Conservation (phyloP, 192 early-diverging fungal species). For the Rhizoclosmatium globosum region DNA sequence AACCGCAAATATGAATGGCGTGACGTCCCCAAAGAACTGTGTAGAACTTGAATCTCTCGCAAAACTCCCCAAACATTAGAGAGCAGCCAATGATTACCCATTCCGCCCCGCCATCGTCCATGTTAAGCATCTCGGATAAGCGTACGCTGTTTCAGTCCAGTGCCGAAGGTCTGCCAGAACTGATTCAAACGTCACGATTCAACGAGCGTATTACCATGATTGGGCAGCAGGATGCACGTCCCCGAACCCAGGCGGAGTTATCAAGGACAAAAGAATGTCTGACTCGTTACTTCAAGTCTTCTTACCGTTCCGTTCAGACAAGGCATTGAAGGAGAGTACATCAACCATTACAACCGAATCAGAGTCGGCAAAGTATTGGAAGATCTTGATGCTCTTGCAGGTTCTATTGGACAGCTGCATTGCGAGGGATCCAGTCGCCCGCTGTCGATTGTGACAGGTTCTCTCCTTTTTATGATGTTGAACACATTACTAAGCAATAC, state of each 20-base stretch:
- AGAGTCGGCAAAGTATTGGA: conserved; percentile 85
- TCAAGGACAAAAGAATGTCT: conserved; percentile 13
- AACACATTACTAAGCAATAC: background rate
- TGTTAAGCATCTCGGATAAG: background rate
- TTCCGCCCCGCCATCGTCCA: background rate
- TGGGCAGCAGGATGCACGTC: background rate
- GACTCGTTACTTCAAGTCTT: conserved; percentile 75
- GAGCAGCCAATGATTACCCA: background rate
- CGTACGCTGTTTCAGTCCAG: background rate
- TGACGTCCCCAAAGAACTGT: no score
- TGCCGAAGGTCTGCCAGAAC: background rate
- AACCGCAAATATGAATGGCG: no score
- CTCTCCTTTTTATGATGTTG: background rate
- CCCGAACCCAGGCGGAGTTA: no score
- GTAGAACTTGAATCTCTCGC: no score
- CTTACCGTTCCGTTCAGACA: conserved; percentile 79
- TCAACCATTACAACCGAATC: conserved; percentile 76
- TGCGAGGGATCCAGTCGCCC: conserved; percentile 62
- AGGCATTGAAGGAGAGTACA: conserved; percentile 78
- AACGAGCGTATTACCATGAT: background rate
- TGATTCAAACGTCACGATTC: background rate
- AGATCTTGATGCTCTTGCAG: conserved; percentile 83
- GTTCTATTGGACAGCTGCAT: conserved; percentile 82
- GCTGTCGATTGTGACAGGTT: conserved; percentile 78
- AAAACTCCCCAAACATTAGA: no score